Conservation (phyloP, 2,329 filamentous ascomycete species). For the Botrytis aclada region DNA sequence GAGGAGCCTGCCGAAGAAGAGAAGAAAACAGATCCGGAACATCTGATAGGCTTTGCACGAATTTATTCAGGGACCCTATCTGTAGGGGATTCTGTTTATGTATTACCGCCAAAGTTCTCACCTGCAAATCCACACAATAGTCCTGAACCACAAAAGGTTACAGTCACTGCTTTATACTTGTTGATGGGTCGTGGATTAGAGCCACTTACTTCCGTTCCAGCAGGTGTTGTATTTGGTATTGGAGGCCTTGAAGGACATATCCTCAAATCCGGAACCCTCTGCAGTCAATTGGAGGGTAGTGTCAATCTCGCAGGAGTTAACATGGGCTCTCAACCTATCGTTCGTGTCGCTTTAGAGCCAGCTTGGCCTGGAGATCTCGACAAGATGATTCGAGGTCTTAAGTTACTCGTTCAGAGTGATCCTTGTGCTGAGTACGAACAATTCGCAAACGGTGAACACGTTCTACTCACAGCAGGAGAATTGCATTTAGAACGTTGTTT, state of each 20-base stretch:
- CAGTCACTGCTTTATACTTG: conserved; percentile 84
- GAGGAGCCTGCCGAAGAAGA: conserved; percentile 52
- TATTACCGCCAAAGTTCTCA: conserved; percentile 89
- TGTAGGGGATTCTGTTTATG: conserved; percentile 87
- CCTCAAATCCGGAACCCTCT: conserved; percentile 93
- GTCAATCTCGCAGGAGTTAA: conserved; percentile 87
- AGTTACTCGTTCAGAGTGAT: conserved; percentile 87
- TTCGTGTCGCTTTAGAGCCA: conserved; percentile 92
- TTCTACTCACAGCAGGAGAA: conserved; percentile 90
- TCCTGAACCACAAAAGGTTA: conserved; percentile 77
- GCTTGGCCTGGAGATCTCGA: conserved; percentile 85
- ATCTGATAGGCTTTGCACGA: conserved; percentile 89
- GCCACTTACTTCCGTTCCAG: conserved; percentile 76
- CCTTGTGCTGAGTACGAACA: conserved; percentile 96
- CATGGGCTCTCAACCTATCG: conserved; percentile 82
- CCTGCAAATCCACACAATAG: conserved; percentile 69
- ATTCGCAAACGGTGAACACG: conserved; percentile 88
- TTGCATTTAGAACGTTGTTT: conserved; percentile 90
- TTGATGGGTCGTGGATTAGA: conserved; percentile 93
- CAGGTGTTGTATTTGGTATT: conserved; percentile 93
- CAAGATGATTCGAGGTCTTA: conserved; percentile 89
- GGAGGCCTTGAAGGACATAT: conserved; percentile 88
- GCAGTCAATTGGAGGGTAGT: conserved; percentile 79
- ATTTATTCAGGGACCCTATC: conserved; percentile 88
- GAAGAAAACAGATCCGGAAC: conserved; percentile 70